Evolutionary conservation across 208 protist species (phyloP).

Genomic region (Willaertia magna): DNA sequence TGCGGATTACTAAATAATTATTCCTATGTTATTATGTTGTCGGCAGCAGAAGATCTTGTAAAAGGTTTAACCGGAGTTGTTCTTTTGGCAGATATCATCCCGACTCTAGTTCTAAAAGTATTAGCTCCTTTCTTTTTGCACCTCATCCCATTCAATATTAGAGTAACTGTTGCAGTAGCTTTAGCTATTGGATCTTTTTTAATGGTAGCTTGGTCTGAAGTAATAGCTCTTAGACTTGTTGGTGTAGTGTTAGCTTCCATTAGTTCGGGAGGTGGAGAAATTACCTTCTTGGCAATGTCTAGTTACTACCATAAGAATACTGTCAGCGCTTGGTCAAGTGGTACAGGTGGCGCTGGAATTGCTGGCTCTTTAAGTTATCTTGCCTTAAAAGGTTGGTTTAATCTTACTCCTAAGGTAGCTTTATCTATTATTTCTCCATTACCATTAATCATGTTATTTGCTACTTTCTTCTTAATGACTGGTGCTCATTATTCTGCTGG

Average conservation of each 20-base stretch:
- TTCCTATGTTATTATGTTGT: background rate
- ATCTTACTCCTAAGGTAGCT: background rate
- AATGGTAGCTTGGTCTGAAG: conserved; percentile 2
- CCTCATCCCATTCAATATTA: background rate
- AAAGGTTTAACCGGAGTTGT: conserved; percentile 12
- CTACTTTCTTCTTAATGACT: background rate
- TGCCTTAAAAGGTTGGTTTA: background rate
- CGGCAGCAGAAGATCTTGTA: conserved; percentile 16
- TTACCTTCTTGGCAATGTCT: conserved; percentile 21
- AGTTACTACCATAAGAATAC: background rate
- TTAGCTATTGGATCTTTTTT: background rate
- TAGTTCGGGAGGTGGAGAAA: conserved; percentile 16
- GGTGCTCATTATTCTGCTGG: background rate
- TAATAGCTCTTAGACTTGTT: background rate
- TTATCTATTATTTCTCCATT: background rate
- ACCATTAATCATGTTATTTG: background rate
- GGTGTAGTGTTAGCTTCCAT: conserved; percentile 18
- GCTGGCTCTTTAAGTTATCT: background rate
- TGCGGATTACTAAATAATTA: conserved; percentile 26
- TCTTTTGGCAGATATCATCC: conserved; percentile 24
- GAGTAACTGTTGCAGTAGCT: background rate
- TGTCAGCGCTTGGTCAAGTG: background rate
- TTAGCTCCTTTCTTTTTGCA: conserved; percentile 28
- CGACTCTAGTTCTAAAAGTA: conserved; percentile 16
- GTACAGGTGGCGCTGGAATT: conserved; percentile 8